Evolutionary conservation across 257 asterid species (phyloP), one percentile per base, ranked within the genome.

Genomic region (Fraxinus cuspidata): DNA sequence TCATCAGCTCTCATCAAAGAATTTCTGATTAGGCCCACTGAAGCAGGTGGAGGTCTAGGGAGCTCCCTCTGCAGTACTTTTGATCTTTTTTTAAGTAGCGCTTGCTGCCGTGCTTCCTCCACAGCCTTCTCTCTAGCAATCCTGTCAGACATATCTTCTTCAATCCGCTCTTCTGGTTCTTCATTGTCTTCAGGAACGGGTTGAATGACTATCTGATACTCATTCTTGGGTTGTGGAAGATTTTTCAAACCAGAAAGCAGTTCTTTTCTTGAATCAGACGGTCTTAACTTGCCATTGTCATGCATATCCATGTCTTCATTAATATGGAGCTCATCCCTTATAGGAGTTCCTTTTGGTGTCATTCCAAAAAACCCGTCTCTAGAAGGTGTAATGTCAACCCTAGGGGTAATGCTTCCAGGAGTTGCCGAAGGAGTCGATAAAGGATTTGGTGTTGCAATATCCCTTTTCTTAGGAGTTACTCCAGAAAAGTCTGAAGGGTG

Each of bases 81-180:
- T 3, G 98, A 96, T 84, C 99, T 88, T 84, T 93, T 93, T 81
- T 86, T 86, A 66, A 96, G 97, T 68, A 96, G 81, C 42, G 88
- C 97, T 69, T 89, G 97, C 58, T 67, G 96, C 83, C 92, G 88
- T 29, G 97, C 98, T 81, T 93, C 97, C 84, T 96, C 98, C 82
- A 86, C 98, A 0, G 97, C 99, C 90, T 85, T 96, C 91, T 92
- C 96, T 85, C 97, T 89, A 69, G 98, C 94, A 79, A 93, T 76
- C 82, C 88, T 88, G 42, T 96, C 99, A n/a, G 99, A 96, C 99
- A 96, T 96, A 79, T 96, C 99, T 78, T 96, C 99, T 83, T 96
- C 99, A 25, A 96, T 85, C 87, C 90, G 89, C 89, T 96, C 99
- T 84, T 93, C 97, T 21, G 91, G 92, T 80, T 96, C 99, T 72